Conservation (phyloP, 352 stramenopile genomes). For the Phytophthora citrophthora region DNA sequence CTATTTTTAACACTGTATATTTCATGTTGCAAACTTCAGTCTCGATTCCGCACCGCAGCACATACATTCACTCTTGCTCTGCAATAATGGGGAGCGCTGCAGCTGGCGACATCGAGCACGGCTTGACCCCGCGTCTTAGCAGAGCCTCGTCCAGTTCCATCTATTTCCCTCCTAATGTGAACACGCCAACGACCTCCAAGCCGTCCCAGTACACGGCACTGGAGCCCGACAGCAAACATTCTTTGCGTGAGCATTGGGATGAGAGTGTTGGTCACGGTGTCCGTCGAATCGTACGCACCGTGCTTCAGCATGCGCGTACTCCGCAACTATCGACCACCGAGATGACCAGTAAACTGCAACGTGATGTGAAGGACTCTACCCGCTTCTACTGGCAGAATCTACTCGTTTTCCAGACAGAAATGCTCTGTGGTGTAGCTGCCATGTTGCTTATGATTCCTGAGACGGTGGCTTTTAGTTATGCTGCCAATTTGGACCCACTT, state of each 20-base stretch:
- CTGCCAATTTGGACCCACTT: conserved; percentile 86
- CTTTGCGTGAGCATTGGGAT: conserved; percentile 27
- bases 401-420: conserved; percentile 66
- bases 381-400: conserved; percentile 66
- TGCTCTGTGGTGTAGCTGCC: conserved; percentile 90
- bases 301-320: conserved; percentile 2
- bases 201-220: conserved; percentile 27
- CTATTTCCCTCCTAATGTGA: conserved; percentile 9
- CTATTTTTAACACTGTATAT: conserved; percentile 19
- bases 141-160: conserved; percentile 20
- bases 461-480: conserved; percentile 94
- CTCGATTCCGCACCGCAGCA: not conserved
- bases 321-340: conserved; percentile 15
- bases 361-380: conserved; percentile 33
- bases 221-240: conserved; percentile 15
- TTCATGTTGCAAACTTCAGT: conserved; percentile 1
- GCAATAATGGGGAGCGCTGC: conserved; percentile 15
- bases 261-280: conserved; percentile 39
- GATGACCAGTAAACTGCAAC: conserved; percentile 27
- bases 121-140: conserved; percentile 21
- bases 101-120: conserved; percentile 26
- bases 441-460: conserved; percentile 94
- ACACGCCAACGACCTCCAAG: conserved; percentile 1
- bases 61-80: conserved; percentile 12
- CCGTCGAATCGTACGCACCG: conserved; percentile 25